These are phyloP conservation scores for Euryodendron excelsum DNA, from an alignment of 148 eudicot genomes.

Conservation along the genomic window DNA sequence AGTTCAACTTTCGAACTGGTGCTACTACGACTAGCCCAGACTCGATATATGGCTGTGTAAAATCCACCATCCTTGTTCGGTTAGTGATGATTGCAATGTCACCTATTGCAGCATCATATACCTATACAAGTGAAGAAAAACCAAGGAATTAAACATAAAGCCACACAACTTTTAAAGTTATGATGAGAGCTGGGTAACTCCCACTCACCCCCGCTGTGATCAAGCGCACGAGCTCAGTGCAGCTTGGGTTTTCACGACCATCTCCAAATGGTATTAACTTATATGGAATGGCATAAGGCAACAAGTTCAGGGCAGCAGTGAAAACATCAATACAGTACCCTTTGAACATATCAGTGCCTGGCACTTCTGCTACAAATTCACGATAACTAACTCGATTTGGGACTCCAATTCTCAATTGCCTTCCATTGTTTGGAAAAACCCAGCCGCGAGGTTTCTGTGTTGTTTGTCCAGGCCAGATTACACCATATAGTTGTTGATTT, in stretches of 20 bases:
- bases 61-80: conserved; percentile 54
- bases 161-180: not conserved
- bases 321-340: conserved; percentile 80
- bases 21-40: conserved; percentile 73
- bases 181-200: not conserved
- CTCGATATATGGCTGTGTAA: conserved; percentile 61
- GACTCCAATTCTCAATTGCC: conserved; percentile 55
- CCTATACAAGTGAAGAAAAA: conserved; percentile 27
- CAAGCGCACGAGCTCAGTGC: conserved; percentile 39
- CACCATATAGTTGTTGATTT: conserved; percentile 34
- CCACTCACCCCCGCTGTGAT: conserved; percentile 57
- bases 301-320: conserved; percentile 49
- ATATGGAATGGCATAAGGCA: conserved; percentile 70
- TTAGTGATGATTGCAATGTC: conserved; percentile 63
- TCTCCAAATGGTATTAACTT: conserved; percentile 59
- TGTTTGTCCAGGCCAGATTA: conserved; percentile 70
- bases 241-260: conserved; percentile 51
- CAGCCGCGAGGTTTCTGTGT: conserved; percentile 66
- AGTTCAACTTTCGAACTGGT: conserved; percentile 38
- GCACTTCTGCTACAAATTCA: conserved; percentile 44
- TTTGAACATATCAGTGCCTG: conserved; percentile 29
- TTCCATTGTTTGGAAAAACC: conserved; percentile 64
- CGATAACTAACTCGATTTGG: conserved; percentile 60
- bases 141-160: not conserved
- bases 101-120: conserved; percentile 69